phyloP scores from a whole-genome alignment of 2,329 filamentous ascomycete species.

The Penicillium palitans region DNA sequence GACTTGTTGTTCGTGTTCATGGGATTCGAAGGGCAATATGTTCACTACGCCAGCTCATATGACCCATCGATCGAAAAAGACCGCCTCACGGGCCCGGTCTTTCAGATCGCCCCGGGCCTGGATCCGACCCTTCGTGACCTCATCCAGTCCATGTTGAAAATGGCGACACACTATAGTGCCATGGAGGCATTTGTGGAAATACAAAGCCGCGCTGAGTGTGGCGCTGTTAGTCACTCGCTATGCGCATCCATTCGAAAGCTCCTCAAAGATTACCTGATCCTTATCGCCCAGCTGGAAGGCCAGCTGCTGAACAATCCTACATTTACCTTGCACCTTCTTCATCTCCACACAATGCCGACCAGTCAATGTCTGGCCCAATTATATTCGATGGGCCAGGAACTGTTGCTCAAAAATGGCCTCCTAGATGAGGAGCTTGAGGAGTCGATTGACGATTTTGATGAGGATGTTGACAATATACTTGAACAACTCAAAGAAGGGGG shows the following conservation, averaged over 20 bases:
- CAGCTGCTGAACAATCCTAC: constrained; percentile 84
- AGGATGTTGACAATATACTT: constrained; percentile 82
- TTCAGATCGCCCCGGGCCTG: constrained; percentile 75
- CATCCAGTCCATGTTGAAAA: constrained; percentile 83
- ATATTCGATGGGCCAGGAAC: constrained; percentile 81
- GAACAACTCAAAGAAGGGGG: constrained; percentile 86
- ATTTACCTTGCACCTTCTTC: constrained; percentile 91
- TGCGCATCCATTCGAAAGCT: constrained; percentile 92
- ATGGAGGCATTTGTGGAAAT: constrained; percentile 92
- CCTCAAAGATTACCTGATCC: constrained; percentile 87
- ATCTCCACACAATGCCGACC: constrained; percentile 86
- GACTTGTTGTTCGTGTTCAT: constrained; percentile 94
- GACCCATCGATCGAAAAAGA: constrained; percentile 84
- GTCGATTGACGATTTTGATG: constrained; percentile 72
- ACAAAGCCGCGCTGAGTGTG: constrained; percentile 88
- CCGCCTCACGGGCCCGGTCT: constrained; percentile 77
- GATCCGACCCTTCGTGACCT: constrained; percentile 91
- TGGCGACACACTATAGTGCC: constrained; percentile 90
- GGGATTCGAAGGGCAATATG: constrained; percentile 98
- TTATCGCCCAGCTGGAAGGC: constrained; percentile 90
- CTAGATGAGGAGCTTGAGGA: constrained; percentile 72
- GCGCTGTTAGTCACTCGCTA: constrained; percentile 89
- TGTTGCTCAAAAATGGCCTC: constrained; percentile 83
- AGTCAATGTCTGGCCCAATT: constrained; percentile 89
- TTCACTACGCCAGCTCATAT: constrained; percentile 80